Evolutionary conservation across 768 basidiomycete species (phyloP).

Genomic region (Rhizopogon vinicolor): DNA sequence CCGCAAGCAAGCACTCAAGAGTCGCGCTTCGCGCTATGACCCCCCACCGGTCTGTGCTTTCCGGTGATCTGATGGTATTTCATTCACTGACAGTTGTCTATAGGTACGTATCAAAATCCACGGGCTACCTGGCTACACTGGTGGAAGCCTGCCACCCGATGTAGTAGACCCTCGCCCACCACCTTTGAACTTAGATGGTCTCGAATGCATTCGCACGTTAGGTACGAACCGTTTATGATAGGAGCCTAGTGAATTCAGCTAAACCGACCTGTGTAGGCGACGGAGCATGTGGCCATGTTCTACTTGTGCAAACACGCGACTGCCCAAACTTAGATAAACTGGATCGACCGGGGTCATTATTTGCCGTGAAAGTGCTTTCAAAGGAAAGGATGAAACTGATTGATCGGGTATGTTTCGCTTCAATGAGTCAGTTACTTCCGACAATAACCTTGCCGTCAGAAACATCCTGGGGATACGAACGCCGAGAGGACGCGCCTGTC

Average conservation of each 20-base stretch:
- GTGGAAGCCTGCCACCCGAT: slow-evolving; percentile 10
- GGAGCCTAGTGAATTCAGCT: not conserved
- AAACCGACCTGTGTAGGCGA: slow-evolving; percentile 25
- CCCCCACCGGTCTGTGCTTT: not conserved
- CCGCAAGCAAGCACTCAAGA: slow-evolving; percentile 10
- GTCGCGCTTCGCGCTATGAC: not conserved
- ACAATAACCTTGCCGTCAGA: slow-evolving; percentile 11
- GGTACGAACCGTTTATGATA: slow-evolving; percentile 20
- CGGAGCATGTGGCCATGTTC: slow-evolving; percentile 38
- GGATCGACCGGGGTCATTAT: slow-evolving; percentile 33
- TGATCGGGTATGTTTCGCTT: slow-evolving; percentile 21
- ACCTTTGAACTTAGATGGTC: slow-evolving; percentile 30
- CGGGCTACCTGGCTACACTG: slow-evolving; percentile 4
- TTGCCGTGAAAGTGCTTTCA: slow-evolving; percentile 42
- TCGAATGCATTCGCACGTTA: slow-evolving; percentile 38
- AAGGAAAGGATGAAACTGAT: slow-evolving; percentile 30
- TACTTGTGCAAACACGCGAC: slow-evolving; percentile 34
- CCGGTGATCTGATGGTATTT: not conserved
- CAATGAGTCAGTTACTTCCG: not conserved
- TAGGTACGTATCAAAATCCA: slow-evolving; percentile 14
- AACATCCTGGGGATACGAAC: slow-evolving; percentile 27
- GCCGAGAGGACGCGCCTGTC: slow-evolving; percentile 38
- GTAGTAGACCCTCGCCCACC: slow-evolving; percentile 34
- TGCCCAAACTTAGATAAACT: slow-evolving; percentile 20
- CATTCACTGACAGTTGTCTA: slow-evolving; percentile 2